Base-by-base conservation (phyloP, 352 stramenopile species). In the Pythium brachiatum region DNA sequence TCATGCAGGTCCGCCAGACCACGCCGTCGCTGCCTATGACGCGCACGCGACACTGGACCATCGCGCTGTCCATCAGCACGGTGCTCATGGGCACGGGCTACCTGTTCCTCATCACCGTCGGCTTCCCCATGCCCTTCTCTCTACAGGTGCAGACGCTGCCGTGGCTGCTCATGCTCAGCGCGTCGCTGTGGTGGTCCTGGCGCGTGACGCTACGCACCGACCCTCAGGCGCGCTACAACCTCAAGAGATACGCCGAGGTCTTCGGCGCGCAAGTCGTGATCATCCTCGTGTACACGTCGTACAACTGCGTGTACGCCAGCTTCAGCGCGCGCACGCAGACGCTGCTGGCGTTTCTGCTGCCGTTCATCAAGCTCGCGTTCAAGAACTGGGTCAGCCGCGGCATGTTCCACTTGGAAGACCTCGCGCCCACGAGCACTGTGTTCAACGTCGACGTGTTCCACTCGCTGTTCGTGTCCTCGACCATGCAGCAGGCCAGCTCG, bases 401-500 rank as follows among this genome's bases (percentile, higher is more conserved):
- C 44, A 26, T 53, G 27, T 26, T 47, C 20, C 54, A 63, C 44
- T 20, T 63, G 13, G 43, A 63, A 25, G 57, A 50, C 21, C 57
- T 56, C 8, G 46, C 71, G 23, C 64, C 68, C 13, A 63, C 65
- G 12, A 36, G 62, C 4, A 55, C 71, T 5, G 64, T 70, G 15
- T 73, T 72, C 53, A 75, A 73, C 32, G 60, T 68, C 5, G 69
- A 75, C 21, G 39, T 73, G 16, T 59, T 75, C 21, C 66, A 68
- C 41, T 52, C 69, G 16, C 41, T 75, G 25, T 73, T 70, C 26
- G 50, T 70, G 38, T 66, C 65, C 12, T 69, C 67, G 21, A 69
- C 60, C n/a, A 68, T 73, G 65, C 60, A 75, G 38, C 68, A 75
- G 52, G 57, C 70, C n/a, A 58, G 51, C 16, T 66, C 60, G 7